Base-by-base conservation (phyloP, 192 early-diverging fungal genomes). In the Glomus cerebriforme region DNA sequence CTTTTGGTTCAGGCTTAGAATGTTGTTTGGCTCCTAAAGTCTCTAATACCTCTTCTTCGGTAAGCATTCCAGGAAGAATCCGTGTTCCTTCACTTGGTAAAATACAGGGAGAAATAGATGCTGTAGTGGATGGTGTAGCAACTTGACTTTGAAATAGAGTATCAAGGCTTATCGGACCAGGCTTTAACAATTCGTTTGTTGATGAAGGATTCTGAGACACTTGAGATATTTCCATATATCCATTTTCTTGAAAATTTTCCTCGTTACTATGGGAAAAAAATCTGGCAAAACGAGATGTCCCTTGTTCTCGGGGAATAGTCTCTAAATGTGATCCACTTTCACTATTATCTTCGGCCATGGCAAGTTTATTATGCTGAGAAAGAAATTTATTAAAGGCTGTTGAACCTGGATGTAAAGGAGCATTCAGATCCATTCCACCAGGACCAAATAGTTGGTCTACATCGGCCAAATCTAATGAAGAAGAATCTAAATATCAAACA, bases 231-330 rank as follows among this genome's bases (percentile, higher is more conserved):
- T 63, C 43, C 45, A 49, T 43, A 12, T 63, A n/a, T 10, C 81
- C 76, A 17, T 39, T 32, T 26, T 80, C 80, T 49, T 74, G 75
- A 17, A 31, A 22, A 32, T 47, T 62, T 45, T 87, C 87, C 29
- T 88, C 81, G n/a, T 81, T 78, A 54, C 84, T 88, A 34, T 83
- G 81, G 32, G 83, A 73, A 79, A 90, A 90, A 81, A 90, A 90
- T 15, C 83, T 84, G 4, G 89, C 89, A 80, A 90, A 90, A 17
- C 89, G 86, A 5, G 89, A 90, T 0, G 85, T 86, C n/a, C 86
- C 84, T 26, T 87, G 82, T 45, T 84, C 82, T 17, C 82, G 67
- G 6, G 71, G 24, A 49, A 49, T 58, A 17, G 24, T 79, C 49
- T 73, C 78, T 29, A 31, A 19, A 72, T 17, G 26, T n/a, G 24